Conservation (phyloP, 202 grass and related monocot genomes). For the Panicum virgatum region DNA sequence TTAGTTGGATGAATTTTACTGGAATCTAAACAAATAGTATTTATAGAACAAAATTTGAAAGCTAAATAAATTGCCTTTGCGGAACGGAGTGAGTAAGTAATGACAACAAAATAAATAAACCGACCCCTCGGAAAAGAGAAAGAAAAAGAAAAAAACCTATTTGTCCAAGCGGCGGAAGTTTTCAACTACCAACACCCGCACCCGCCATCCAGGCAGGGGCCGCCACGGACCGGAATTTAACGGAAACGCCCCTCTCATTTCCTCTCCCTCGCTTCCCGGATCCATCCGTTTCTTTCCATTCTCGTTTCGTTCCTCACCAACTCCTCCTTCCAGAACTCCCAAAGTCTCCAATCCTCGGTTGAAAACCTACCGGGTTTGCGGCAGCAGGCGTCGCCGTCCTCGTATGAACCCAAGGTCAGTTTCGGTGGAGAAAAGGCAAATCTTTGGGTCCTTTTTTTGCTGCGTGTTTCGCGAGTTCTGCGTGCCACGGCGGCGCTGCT, state of each 20-base stretch:
- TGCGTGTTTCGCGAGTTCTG: slow-evolving; percentile 25
- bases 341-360: neutral
- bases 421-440: neutral
- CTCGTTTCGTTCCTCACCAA: slow-evolving; percentile 33
- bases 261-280: slow-evolving; percentile 10
- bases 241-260: slow-evolving; percentile 11
- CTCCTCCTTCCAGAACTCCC: slow-evolving; percentile 36
- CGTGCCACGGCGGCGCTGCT: slow-evolving; percentile 21
- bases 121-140: neutral
- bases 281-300: slow-evolving; percentile 40
- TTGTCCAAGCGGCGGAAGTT: slow-evolving; percentile 16
- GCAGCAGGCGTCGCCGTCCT: neutral
- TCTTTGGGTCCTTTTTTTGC: neutral
- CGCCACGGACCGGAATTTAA: slow-evolving; percentile 40
- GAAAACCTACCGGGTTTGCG: slow-evolving; percentile 21
- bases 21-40: too few species aligned
- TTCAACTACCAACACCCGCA: slow-evolving; percentile 41
- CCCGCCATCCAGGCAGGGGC: slow-evolving; percentile 25
- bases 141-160: neutral
- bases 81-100: too few species aligned
- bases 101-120: neutral
- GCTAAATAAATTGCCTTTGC: too few species aligned
- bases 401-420: slow-evolving; percentile 39
- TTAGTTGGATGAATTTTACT: too few species aligned
- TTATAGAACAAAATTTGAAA: too few species aligned